Evolutionary conservation across 495 filamentous ascomycete genomes (phyloP), one percentile per base, ranked within the genome.

Genomic region (Podospora pseudopauciseta): DNA sequence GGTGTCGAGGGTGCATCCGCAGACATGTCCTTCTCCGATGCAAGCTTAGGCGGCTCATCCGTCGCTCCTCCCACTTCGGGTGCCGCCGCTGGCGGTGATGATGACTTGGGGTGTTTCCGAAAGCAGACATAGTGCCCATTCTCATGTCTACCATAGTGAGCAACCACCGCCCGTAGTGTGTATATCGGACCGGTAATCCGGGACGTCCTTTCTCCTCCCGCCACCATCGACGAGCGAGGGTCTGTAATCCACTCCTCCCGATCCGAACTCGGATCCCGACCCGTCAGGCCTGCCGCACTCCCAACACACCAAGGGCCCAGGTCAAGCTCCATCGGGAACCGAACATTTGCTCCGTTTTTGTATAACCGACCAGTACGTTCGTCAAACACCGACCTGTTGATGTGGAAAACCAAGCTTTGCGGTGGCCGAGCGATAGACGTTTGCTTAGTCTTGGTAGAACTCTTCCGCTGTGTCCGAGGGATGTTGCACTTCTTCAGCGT

Each of bases 91-190:
- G 0, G 64, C 18, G 34, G 11, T 3, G 53, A 9, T 9, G 66
- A 23, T 4, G 65, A 53, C 20, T 74, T 74, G 0, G 86, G 82
- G 74, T 91, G 88, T 73, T 89, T 89, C 57, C 92, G 82, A 73
- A 95, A 98, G 74, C 92, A 94, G 64, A 97, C 87, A 72, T 99
- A 98, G 79, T 99, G 96, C 0, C 96, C 96, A 70, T 95, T 97
- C 67, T 97, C 92, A 74, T 98, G 96, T 20, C 89, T 84, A 4
- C 95, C 96, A 68, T 90, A 90, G 77, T 99, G 95, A 3, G 92
- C 92, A 26, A 98, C 84, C 2, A 96, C 91, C 6, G 93, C 92
- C 23, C 91, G 88, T 30, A 99, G 81, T 72, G 91, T 86, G 74
- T 96, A 99, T 0, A 86, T 78, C n/a, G 84, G 86, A n/a, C 82